A percentile compares a stretch with the other conserved stretches of the same genome.
Conservation (phyloP, 2,329 filamentous ascomycete genomes). For the Alternaria gansuensis region DNA sequence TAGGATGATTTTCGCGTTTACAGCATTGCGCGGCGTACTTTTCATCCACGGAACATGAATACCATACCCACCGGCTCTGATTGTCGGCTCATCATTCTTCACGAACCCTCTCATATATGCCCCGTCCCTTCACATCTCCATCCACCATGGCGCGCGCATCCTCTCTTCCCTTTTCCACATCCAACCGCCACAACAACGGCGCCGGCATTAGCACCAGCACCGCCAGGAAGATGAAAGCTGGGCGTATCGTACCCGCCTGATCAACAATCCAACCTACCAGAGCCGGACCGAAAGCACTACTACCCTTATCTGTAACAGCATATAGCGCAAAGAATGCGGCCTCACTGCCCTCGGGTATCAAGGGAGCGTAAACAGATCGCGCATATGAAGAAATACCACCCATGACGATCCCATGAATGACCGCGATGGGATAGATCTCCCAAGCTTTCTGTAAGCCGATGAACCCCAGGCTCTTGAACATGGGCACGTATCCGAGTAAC, state of each 20-base stretch:
- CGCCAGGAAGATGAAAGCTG: conserved; percentile 85
- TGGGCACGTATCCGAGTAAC: conserved; percentile 81
- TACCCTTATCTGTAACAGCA: conserved; percentile 94
- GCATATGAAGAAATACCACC: conserved; percentile 89
- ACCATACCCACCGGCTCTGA: conserved; percentile 3
- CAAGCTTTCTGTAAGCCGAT: conserved; percentile 84
- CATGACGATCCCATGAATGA: conserved; percentile 87
- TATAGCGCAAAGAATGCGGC: conserved; percentile 94
- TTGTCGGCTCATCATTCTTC: conserved; percentile 19
- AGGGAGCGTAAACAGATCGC: conserved; percentile 84
- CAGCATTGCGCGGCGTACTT: conserved; percentile 24
- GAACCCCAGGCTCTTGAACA: conserved; percentile 75
- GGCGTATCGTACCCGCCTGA: conserved; percentile 55
- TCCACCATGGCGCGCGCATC: conserved; percentile 46
- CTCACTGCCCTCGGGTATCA: conserved; percentile 90
- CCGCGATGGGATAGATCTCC: conserved; percentile 90
- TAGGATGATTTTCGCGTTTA: not conserved
- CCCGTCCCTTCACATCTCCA: conserved; percentile 24
- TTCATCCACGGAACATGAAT: conserved; percentile 17
- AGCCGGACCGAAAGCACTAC: conserved; percentile 86
- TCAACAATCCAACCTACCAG: conserved; percentile 92
- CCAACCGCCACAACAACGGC: conserved; percentile 79
- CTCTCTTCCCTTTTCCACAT: conserved; percentile 68
- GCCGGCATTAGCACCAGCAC: conserved; percentile 78
- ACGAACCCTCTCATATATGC: conserved; percentile 31